Evolutionary conservation across 2,329 filamentous ascomycete species (phyloP).

Genomic region (Fusarium floridanum): DNA sequence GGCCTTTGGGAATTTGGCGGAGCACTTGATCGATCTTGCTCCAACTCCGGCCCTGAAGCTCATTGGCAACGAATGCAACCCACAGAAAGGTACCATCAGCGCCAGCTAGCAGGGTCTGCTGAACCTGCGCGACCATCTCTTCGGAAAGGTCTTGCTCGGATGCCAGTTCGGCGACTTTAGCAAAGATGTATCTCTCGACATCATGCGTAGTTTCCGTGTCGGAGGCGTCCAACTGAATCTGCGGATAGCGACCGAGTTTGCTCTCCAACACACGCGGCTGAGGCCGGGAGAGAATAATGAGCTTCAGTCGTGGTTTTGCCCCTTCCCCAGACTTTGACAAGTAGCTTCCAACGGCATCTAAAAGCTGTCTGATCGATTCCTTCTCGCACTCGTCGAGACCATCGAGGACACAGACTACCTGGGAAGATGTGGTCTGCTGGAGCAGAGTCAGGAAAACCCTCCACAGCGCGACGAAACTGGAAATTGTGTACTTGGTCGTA

Average conservation of each 20-base stretch:
- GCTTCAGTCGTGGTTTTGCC: background rate
- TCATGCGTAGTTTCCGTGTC: background rate
- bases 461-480: background rate
- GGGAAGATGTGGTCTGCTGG: background rate
- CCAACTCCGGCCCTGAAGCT: background rate
- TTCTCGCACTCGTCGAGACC: constrained; percentile 13
- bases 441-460: background rate
- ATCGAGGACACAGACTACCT: background rate
- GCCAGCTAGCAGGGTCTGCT: background rate
- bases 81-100: constrained; percentile 8
- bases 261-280: background rate
- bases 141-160: background rate
- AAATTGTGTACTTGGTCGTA: background rate
- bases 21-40: background rate
- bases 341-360: background rate
- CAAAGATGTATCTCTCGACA: background rate
- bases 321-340: background rate
- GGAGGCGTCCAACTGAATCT: background rate
- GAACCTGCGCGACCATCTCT: background rate
- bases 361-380: background rate
- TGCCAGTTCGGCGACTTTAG: background rate
- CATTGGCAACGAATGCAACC: constrained; percentile 5
- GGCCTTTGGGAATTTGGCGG: background rate
- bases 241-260: background rate
- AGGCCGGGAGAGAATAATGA: background rate